phyloP scores from a whole-genome alignment of 164 flowering plant genomes.

The Vitis rotundifolia region DNA sequence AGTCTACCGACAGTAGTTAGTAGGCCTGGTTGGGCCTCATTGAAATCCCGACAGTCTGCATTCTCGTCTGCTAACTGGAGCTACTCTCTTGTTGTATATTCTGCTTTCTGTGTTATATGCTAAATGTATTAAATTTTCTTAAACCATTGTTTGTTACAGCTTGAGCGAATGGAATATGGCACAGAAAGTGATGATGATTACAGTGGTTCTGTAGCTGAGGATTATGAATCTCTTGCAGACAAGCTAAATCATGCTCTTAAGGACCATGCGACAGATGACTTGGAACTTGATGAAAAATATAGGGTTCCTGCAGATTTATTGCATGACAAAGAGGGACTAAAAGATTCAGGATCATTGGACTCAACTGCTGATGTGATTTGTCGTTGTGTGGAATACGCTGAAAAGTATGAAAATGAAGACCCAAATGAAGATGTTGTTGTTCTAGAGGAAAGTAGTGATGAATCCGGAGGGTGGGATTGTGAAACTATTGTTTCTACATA shows the following conservation, averaged over 20 bases:
- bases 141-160: constrained; percentile 40
- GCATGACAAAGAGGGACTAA: constrained; percentile 24
- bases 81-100: not conserved
- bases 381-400: constrained; percentile 74
- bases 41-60: too few relatives aligned
- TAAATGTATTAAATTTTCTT: not conserved
- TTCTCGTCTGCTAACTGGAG: too few relatives aligned
- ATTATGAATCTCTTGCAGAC: constrained; percentile 51
- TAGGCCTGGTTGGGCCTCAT: too few relatives aligned
- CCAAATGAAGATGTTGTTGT: constrained; percentile 42
- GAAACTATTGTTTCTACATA: constrained; percentile 86
- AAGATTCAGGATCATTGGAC: constrained; percentile 32
- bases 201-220: constrained; percentile 36
- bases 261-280: constrained; percentile 37
- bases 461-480: constrained; percentile 86
- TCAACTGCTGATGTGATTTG: constrained; percentile 59
- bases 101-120: not conserved
- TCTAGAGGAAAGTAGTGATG: constrained; percentile 82
- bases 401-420: constrained; percentile 58
- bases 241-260: constrained; percentile 58
- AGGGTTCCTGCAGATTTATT: constrained; percentile 64
- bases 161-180: constrained; percentile 68
- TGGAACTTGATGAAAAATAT: constrained; percentile 50
- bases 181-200: constrained; percentile 50
- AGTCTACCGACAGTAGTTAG: too few relatives aligned